phyloP scores from a whole-genome alignment of 805 yeast species.

The Nakazawaea ishiwadae region DNA sequence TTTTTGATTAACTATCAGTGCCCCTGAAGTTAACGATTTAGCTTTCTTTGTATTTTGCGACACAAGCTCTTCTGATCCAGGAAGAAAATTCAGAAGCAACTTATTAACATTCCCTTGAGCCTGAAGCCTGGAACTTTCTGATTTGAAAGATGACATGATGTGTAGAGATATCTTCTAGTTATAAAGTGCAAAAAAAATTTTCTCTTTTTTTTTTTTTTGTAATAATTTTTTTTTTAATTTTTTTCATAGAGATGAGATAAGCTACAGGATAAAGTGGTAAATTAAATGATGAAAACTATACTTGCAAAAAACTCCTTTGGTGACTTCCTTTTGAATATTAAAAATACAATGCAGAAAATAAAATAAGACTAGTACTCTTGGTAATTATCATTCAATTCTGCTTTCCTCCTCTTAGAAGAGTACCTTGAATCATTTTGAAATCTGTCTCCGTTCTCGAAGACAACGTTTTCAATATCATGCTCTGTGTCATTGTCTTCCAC shows the following conservation, averaged over 20 bases:
- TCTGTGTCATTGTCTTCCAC: not conserved
- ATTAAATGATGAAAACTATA: too few species aligned
- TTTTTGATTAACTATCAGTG: constrained; percentile 17
- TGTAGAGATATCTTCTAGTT: not conserved
- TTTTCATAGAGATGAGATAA: not conserved
- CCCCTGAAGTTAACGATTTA: constrained; percentile 20
- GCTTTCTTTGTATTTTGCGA: constrained; percentile 8
- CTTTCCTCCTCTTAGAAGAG: too few species aligned
- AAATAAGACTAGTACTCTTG: too few species aligned
- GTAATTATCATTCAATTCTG: too few species aligned
- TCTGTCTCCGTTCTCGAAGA: not conserved
- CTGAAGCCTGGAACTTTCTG: constrained; percentile 10
- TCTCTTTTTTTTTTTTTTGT: too few species aligned
- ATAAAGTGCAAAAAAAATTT: too few species aligned
- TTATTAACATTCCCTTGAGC: constrained; percentile 16
- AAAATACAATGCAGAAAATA: too few species aligned
- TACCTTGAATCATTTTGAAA: too few species aligned
- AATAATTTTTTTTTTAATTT: too few species aligned
- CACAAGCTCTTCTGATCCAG: constrained; percentile 14
- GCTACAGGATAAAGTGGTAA: not conserved
- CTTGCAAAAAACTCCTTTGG: too few species aligned
- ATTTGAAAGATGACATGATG: constrained; percentile 7
- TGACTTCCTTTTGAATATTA: too few species aligned
- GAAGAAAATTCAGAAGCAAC: constrained; percentile 22
- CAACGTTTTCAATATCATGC: not conserved